A percentile compares a stretch with the other conserved stretches of the same genome.
phyloP scores from a whole-genome alignment of 2,329 filamentous ascomycete genomes.

The Aschersonia sp. region DNA sequence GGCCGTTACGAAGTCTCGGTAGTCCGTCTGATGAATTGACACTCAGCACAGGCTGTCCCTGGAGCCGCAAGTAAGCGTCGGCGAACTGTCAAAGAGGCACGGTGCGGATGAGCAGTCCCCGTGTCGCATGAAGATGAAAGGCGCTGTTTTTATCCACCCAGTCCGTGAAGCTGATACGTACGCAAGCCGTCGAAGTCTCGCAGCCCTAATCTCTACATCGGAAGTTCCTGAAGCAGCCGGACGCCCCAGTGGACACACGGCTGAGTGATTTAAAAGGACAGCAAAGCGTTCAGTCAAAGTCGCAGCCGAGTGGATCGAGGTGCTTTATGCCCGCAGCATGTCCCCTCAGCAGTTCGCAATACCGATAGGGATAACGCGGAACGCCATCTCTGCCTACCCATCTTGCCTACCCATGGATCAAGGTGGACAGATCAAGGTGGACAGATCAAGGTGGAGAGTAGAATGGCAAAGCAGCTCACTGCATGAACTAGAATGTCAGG shows the following conservation, averaged over 20 bases:
- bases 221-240: no score
- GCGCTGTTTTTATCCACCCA: background rate
- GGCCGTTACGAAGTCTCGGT: no score
- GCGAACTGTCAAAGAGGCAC: background rate
- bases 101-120: background rate
- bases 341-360: background rate
- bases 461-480: background rate
- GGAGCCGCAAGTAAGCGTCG: background rate
- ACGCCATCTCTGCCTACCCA: background rate
- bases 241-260: background rate
- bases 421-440: no score
- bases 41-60: no score
- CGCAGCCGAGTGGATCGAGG: background rate
- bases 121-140: background rate
- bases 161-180: background rate
- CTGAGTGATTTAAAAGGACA: background rate
- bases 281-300: background rate
- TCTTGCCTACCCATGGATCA: no score
- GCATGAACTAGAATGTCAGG: background rate
- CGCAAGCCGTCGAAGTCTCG: background rate
- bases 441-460: no score
- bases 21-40: no score
- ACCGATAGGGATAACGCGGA: background rate
- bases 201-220: background rate
- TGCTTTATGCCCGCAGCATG: background rate